phyloP scores from a whole-genome alignment of 2,329 filamentous ascomycete species.

The Pseudopyrenochaeta lycopersici region DNA sequence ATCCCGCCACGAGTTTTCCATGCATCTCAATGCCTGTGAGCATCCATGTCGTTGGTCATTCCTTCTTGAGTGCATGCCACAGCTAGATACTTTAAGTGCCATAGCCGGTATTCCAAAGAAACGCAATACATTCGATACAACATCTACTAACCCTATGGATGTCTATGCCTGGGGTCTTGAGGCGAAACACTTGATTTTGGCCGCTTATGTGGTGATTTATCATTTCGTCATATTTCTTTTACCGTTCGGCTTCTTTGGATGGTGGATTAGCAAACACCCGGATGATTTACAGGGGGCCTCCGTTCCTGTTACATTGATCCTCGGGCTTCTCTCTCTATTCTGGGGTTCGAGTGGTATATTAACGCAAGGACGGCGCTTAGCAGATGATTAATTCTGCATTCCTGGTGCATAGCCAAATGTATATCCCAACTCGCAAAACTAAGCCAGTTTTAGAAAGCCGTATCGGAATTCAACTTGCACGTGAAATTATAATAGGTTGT shows the following conservation, averaged over 20 bases:
- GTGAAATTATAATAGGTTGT: no score
- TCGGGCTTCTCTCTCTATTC: no score
- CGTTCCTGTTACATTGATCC: constrained; percentile 5
- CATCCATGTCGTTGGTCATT: no score
- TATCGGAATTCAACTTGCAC: no score
- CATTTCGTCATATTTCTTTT: constrained; percentile 5
- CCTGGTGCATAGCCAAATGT: neutral
- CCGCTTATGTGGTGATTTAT: constrained; percentile 7
- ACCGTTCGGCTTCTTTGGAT: constrained; percentile 4
- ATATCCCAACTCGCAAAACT: neutral
- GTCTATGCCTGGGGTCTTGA: constrained; percentile 10
- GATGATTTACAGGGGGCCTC: constrained; percentile 6
- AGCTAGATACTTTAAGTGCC: constrained; percentile 1
- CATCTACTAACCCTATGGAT: neutral
- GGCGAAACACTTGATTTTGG: constrained; percentile 6
- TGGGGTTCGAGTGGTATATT: no score
- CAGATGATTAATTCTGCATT: neutral
- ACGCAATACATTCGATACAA: neutral
- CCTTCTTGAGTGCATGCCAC: no score
- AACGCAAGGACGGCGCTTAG: no score
- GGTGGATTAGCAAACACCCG: constrained; percentile 2
- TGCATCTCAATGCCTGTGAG: no score
- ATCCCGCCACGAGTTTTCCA: no score
- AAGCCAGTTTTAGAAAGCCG: no score
- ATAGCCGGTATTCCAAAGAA: constrained; percentile 8